Evolutionary conservation across 345 rosid genomes (phyloP), one percentile per base, ranked within the genome.

Genomic region (Salix exigua): DNA sequence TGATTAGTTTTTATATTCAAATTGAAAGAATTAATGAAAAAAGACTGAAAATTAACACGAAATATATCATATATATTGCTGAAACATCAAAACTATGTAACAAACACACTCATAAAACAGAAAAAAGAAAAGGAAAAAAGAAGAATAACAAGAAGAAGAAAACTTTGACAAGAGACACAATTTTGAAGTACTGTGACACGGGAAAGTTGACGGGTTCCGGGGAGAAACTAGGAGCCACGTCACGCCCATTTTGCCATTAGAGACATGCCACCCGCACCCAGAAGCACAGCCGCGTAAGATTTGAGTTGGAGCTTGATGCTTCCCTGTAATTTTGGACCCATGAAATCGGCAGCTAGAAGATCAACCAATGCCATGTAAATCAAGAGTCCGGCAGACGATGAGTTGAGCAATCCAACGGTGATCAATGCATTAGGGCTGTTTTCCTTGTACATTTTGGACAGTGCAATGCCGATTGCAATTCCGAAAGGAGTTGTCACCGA

Each of bases 311-410:
- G 93, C 77, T 67, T 78, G 28, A 70, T 53, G 37, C 77, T 90
- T 61, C 4, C 46, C 60, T 87, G 93, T 80, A 90, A 66, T 60
- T 80, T 88, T 0, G 78, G 70, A 73, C 82, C 87, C 94, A 85
- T 86, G 76, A 90, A 92, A 76, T 89, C 92, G 0, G 89, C 85
- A 0, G 93, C 88, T 3, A 90, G 80, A 68, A 92, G 94, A 68
- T 92, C 97, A 0, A 92, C 94, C 26, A 92, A 61, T 2, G 94
- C 86, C 94, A 85, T 91, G 81, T 89, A 92, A n/a, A 91, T 87
- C 23, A 92, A 80, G 51, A 92, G 83, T 30, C 96, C 94, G 6
- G 96, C 86, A 0, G 94, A 88, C 6, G 96, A 86, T 2, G 91
- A 82, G 40, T 91, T 87, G 30, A 92, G 83, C 7, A 89, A 44